Evolutionary conservation across 352 stramenopile species (phyloP), one percentile per base, ranked within the genome.

Genomic region (Phytophthora citrophthora): DNA sequence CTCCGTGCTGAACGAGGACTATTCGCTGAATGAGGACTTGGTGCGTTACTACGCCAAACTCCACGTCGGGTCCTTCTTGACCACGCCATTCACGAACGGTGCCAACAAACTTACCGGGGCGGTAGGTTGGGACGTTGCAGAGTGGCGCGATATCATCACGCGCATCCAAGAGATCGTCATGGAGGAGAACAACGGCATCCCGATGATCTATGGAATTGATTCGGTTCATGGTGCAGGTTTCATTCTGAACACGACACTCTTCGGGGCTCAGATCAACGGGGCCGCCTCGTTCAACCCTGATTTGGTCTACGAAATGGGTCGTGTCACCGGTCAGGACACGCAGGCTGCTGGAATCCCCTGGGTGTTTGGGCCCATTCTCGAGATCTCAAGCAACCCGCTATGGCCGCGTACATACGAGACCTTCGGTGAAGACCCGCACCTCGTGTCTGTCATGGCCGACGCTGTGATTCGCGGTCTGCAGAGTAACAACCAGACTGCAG

Each of bases 51-150:
- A 89, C 43, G 87, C 87, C 10, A 72, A 86, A 52, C 68, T 91
- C 13, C 81, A 93, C 12, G 70, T 97, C 31, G 91, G 91, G 3
- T 96, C 86, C 12, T 93, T 95, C 38, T 63, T 97, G 27, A 96
- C 46, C 12, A 65, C 62, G 1, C 62, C 62, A 3, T 70, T 70
- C 47, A 65, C 54, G 10, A 70, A 61, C 15, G 55, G 54, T 26
- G 48, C 62, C 24, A 70, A 70, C 16, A 66, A 83, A 18, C 9
- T 65, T 8, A 62, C 58, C 10, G 48, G 41, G 8, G 54, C n/a
- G 0, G 44, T 60, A 16, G 54, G 69, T 9, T 95, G 79, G 63
- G 84, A 61, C 23, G 74, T 81, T 16, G 34, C 61, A 1, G 73
- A 96, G 59, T 97, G 83, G 78, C 76, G 90, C 10, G 43, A 63